A percentile compares a stretch with the other conserved stretches of the same genome.
Evolutionary conservation across 2,329 filamentous ascomycete genomes (phyloP).

Genomic region (Cordyceps sp.): DNA sequence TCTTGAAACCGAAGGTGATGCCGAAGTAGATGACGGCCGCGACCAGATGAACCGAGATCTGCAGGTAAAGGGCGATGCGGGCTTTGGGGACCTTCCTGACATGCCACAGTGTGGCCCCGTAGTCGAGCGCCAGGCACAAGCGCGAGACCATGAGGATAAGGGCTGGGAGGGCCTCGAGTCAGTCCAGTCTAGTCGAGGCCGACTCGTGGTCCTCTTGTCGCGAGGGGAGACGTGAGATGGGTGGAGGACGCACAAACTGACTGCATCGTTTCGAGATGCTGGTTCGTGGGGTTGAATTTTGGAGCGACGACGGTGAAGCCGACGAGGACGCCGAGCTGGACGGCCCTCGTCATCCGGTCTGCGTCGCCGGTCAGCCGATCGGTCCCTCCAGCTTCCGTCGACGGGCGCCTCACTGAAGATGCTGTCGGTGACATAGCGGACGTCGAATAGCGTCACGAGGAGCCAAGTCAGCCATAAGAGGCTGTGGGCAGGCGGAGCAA

Average conservation of each 20-base stretch:
- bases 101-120: slow-evolving; percentile 28
- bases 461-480: slow-evolving; percentile 1
- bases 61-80: slow-evolving; percentile 16
- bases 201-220: no score
- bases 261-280: slow-evolving; percentile 1
- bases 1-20: slow-evolving; percentile 20
- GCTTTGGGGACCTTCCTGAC: slow-evolving; percentile 21
- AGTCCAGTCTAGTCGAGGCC: no score
- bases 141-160: slow-evolving; percentile 35
- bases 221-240: neutral
- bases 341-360: slow-evolving; percentile 1
- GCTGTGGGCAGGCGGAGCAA: neutral
- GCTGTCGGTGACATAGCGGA: slow-evolving; percentile 1
- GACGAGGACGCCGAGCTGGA: slow-evolving; percentile 1
- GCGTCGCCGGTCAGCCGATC: neutral
- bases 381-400: no score
- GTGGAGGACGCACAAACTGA: slow-evolving; percentile 1
- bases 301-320: slow-evolving; percentile 1
- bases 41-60: slow-evolving; percentile 17
- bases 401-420: neutral
- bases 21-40: slow-evolving; percentile 23
- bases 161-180: slow-evolving; percentile 8
- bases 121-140: slow-evolving; percentile 35
- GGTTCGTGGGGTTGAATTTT: neutral
- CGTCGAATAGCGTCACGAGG: neutral